Conservation (phyloP, 257 asterid species). For the Solanum corneliomulleri region DNA sequence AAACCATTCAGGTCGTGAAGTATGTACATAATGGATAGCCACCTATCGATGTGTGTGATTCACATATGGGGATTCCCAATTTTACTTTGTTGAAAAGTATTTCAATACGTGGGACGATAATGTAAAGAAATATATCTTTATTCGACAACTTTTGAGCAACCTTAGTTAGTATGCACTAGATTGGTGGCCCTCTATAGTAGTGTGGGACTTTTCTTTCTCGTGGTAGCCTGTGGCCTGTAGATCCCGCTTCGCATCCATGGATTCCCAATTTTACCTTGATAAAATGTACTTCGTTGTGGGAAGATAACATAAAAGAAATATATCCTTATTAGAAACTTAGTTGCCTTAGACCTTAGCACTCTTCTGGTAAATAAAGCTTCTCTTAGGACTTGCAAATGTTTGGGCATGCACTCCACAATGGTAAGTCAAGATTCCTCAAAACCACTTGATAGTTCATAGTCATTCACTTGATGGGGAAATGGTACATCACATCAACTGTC, state of each 20-base stretch:
- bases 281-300: neutral
- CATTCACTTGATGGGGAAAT: neutral
- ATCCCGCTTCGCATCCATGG: neutral
- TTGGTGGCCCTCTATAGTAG: neutral
- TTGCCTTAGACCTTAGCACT: neutral
- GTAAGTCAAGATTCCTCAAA: neutral
- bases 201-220: neutral
- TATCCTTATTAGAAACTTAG: neutral
- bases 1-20: neutral
- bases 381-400: neutral
- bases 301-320: neutral
- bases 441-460: neutral
- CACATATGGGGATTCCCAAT: neutral
- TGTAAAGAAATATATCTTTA: neutral
- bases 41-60: neutral
- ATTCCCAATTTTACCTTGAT: neutral
- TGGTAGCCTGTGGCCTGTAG: neutral
- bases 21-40: neutral
- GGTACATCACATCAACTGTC: neutral
- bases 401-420: neutral
- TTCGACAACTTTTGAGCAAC: neutral
- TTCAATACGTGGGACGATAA: neutral
- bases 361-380: neutral
- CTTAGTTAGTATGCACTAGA: neutral
- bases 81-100: neutral